These are phyloP conservation scores for Picochlorum sp. DNA, from an alignment of 139 green algal species.

Conservation along the genomic window DNA sequence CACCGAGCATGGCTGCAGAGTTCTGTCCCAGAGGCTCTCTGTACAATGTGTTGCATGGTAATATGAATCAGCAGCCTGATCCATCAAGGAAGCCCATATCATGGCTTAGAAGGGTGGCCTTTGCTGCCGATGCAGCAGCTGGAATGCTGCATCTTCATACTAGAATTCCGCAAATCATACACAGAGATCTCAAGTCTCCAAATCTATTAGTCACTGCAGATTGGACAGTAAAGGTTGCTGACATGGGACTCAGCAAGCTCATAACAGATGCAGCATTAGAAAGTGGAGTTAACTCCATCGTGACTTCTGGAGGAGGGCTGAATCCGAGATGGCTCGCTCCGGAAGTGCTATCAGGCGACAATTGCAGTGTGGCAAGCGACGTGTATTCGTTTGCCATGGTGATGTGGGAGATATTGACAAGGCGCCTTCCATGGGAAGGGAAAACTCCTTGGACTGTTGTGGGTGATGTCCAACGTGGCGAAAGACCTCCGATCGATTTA, in stretches of 20 bases:
- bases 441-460: neutral
- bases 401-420: conserved; percentile 64
- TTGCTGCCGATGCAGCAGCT: conserved; percentile 3
- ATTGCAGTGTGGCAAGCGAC: conserved; percentile 25
- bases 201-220: conserved; percentile 40
- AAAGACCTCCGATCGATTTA: neutral
- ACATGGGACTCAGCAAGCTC: conserved; percentile 35
- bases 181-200: conserved; percentile 69
- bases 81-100: conserved; percentile 6
- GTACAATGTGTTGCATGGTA: conserved; percentile 17
- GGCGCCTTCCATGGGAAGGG: conserved; percentile 51
- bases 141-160: conserved; percentile 79
- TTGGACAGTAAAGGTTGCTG: conserved; percentile 34
- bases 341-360: conserved; percentile 19
- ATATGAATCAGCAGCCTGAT: neutral
- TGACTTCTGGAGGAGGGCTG: conserved; percentile 10
- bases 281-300: neutral
- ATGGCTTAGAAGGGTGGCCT: conserved; percentile 16
- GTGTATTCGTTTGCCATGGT: conserved; percentile 41
- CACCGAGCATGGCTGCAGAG: neutral
- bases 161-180: conserved; percentile 62
- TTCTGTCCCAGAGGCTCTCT: conserved; percentile 26
- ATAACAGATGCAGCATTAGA: conserved; percentile 1
- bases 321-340: conserved; percentile 37
- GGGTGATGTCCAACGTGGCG: neutral